Evolutionary conservation across 2,329 filamentous ascomycete species (phyloP).

Genomic region (Coleophoma eucalyptorum): DNA sequence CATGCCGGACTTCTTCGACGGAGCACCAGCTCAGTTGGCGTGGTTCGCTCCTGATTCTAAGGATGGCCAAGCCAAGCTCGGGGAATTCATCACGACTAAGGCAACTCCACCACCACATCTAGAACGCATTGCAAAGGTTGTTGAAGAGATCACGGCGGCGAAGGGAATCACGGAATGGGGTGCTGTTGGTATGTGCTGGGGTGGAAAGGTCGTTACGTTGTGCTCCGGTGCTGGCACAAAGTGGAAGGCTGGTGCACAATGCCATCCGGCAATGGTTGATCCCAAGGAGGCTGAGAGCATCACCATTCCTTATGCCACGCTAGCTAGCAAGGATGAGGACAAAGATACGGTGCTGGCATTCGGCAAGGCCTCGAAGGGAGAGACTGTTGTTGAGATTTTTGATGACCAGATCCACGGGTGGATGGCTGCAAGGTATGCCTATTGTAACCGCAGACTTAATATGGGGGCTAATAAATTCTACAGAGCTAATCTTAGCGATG

Average conservation of each 20-base stretch:
- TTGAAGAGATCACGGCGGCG: too few species aligned
- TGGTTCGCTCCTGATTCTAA: slow-evolving; percentile 58
- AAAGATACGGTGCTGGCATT: slow-evolving; percentile 39
- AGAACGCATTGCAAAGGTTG: too few species aligned
- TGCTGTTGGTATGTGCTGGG: slow-evolving; percentile 19
- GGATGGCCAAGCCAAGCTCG: slow-evolving; percentile 50
- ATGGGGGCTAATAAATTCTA: too few species aligned
- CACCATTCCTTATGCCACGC: slow-evolving; percentile 55
- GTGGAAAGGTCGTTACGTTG: slow-evolving; percentile 25
- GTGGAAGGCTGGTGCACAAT: slow-evolving; percentile 49
- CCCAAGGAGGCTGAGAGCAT: slow-evolving; percentile 55
- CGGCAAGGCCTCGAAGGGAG: slow-evolving; percentile 35
- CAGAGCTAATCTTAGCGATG: slow-evolving; percentile 39
- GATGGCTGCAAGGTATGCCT: slow-evolving; percentile 42
- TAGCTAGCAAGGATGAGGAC: slow-evolving; percentile 64
- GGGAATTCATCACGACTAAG: too few species aligned
- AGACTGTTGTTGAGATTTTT: slow-evolving; percentile 45
- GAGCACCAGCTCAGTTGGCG: slow-evolving; percentile 41
- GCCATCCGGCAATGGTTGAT: slow-evolving; percentile 63
- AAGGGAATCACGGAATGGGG: too few species aligned
- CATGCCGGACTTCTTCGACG: slow-evolving; percentile 89
- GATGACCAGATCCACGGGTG: slow-evolving; percentile 48
- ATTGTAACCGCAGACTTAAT: too few species aligned
- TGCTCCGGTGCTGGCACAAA: slow-evolving; percentile 22
- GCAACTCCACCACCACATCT: too few species aligned